Conservation (phyloP, 495 filamentous ascomycete species). For the Pseudoneurospora amorphoporcata region DNA sequence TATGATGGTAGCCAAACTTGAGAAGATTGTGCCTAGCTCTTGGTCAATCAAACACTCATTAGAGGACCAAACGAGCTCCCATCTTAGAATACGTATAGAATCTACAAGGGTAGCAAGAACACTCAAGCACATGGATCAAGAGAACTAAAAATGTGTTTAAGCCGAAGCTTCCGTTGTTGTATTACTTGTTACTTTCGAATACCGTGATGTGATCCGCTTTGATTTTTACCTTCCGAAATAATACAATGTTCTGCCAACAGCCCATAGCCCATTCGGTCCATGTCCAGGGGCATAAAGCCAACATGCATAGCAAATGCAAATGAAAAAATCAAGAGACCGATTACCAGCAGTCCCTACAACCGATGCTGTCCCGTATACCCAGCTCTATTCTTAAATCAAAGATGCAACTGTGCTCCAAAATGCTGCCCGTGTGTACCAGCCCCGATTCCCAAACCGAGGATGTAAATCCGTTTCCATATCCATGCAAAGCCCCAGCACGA, state of each 20-base stretch:
- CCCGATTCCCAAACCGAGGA: background rate
- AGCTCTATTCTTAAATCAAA: background rate
- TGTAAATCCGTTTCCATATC: background rate
- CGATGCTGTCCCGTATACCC: background rate
- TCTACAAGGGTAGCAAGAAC: background rate
- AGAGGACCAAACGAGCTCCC: too few relatives aligned
- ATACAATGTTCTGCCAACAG: background rate
- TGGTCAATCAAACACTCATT: too few relatives aligned
- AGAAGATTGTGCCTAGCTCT: too few relatives aligned
- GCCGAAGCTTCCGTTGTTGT: background rate
- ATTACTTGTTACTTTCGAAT: background rate
- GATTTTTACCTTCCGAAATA: background rate
- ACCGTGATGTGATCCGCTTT: background rate
- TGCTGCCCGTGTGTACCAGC: background rate
- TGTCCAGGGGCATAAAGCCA: too few relatives aligned
- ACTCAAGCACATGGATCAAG: background rate
- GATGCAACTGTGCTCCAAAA: background rate
- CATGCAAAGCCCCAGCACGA: background rate
- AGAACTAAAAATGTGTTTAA: background rate
- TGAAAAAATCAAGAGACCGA: background rate
- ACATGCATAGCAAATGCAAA: background rate
- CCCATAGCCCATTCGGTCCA: background rate
- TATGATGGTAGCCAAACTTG: too few relatives aligned
- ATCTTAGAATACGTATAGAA: background rate
- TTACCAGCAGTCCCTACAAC: background rate